phyloP scores from a whole-genome alignment of 495 filamentous ascomycete species.

The Penicillium tannophilum region DNA sequence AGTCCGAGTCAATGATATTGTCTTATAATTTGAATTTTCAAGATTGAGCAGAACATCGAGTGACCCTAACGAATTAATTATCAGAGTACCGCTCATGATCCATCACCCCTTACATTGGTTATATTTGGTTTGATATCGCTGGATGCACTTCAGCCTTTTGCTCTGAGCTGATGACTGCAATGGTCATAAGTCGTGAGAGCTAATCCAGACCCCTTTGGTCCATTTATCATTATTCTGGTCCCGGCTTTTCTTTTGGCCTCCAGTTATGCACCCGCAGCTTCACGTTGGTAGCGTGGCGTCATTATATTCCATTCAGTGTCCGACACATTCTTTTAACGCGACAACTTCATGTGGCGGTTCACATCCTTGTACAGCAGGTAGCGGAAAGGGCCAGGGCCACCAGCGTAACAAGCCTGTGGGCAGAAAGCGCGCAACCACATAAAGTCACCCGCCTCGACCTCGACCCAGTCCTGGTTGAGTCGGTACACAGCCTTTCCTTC shows the following conservation, averaged over 20 bases:
- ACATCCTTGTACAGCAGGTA: constrained; percentile 37
- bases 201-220: too few species aligned
- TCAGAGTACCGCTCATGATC: not conserved
- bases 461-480: constrained; percentile 35
- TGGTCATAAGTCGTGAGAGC: not conserved
- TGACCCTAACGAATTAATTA: not conserved
- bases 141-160: not conserved
- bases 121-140: not conserved
- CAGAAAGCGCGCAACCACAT: constrained; percentile 38
- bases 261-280: not conserved
- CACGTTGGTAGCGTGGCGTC: not conserved
- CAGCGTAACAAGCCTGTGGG: constrained; percentile 34
- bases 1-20: too few species aligned
- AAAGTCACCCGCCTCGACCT: constrained; percentile 35
- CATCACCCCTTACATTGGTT: not conserved
- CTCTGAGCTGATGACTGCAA: not conserved
- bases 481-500: constrained; percentile 35
- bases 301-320: not conserved
- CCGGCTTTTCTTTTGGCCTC: too few species aligned
- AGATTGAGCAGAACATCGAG: not conserved
- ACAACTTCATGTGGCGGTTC: constrained; percentile 36
- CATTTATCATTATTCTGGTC: not conserved
- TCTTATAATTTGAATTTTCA: too few species aligned
- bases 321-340: constrained; percentile 6
- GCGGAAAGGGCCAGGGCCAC: constrained; percentile 35